Evolutionary conservation across 2,329 filamentous ascomycete genomes (phyloP), one percentile per base, ranked within the genome.

Genomic region (Akanthomyces uredinophilus): DNA sequence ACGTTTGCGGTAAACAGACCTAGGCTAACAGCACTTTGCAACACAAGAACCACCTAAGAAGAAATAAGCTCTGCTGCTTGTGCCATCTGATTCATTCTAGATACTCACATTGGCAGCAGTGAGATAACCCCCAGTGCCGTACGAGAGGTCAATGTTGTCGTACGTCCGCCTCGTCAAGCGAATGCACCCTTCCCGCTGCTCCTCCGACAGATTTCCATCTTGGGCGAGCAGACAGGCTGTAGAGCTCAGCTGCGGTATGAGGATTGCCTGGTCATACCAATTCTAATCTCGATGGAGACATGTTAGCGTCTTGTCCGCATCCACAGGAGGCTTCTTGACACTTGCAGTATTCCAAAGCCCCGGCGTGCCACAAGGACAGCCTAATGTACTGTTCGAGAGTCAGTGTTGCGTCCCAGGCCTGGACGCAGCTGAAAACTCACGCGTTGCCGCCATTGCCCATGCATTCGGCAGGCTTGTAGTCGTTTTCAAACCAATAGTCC

Each of bases 401-500:
- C 50, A 63, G 51, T n/a, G n/a, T 7, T 10, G 32, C 7, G 14
- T 7, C 32, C 7, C 11, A n/a, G 8, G 24, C 32, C 43, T 37
- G 18, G 22, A 46, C 3, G 20, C 18, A 22, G 18, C 5, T n/a
- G 6, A 2, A 1, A 10, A 65, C 64, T 62, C 22, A 65, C 63
- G 61, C 59, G 44, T 63, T 35, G 16, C 67, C 67, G 18, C 66
- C 66, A n/a, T 66, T 29, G 22, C 65, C 67, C 46, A 69, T 63
- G 39, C 67, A 69, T 50, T 66, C 67, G 2, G 55, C 57, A 1
- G 65, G 62, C 4, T 50, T 56, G 29, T 67, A 68, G 53, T 69
- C 66, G 47, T 68, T 68, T 49, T 64, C 62, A 43, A 69, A 68
- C 67, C 67, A 69, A 24, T 67, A 68, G 27, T 66, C 64, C 43